A percentile compares a stretch with the other conserved stretches of the same genome.
Conservation (phyloP, 2,329 filamentous ascomycete species). For the Cladorrhinum sp. region DNA sequence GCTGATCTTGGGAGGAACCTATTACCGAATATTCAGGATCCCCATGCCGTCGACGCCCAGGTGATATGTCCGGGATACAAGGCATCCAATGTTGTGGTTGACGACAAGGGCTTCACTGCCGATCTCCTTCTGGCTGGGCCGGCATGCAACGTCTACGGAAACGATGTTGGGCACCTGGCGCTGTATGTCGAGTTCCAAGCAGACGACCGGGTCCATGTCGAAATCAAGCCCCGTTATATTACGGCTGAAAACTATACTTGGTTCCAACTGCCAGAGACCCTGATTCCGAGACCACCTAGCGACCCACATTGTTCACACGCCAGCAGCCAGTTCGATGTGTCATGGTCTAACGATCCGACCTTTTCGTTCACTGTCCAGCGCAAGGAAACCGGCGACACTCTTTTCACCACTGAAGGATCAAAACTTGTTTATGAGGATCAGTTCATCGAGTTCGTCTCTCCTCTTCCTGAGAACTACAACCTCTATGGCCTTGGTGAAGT, state of each 20-base stretch:
- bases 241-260: conserved; percentile 60
- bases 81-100: conserved; percentile 57
- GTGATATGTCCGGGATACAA: conserved; percentile 66
- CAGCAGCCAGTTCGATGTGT: conserved; percentile 50
- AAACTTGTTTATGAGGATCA: conserved; percentile 72
- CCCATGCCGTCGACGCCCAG: conserved; percentile 61
- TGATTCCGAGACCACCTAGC: conserved; percentile 55
- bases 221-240: conserved; percentile 65
- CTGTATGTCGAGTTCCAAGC: conserved; percentile 68
- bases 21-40: conserved; percentile 63
- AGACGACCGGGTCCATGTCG: conserved; percentile 62
- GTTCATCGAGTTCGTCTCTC: conserved; percentile 69
- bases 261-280: conserved; percentile 62
- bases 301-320: conserved; percentile 41
- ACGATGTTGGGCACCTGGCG: conserved; percentile 64
- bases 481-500: conserved; percentile 72
- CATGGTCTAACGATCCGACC: conserved; percentile 53
- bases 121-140: conserved; percentile 66
- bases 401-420: conserved; percentile 65
- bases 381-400: conserved; percentile 57
- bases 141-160: conserved; percentile 75
- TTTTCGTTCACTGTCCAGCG: conserved; percentile 67
- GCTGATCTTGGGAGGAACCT: conserved; percentile 45
- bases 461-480: conserved; percentile 69
- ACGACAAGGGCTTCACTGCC: conserved; percentile 59